Conservation (phyloP, 2,329 filamentous ascomycete species). For the Pseudopyrenochaeta lycopersici region DNA sequence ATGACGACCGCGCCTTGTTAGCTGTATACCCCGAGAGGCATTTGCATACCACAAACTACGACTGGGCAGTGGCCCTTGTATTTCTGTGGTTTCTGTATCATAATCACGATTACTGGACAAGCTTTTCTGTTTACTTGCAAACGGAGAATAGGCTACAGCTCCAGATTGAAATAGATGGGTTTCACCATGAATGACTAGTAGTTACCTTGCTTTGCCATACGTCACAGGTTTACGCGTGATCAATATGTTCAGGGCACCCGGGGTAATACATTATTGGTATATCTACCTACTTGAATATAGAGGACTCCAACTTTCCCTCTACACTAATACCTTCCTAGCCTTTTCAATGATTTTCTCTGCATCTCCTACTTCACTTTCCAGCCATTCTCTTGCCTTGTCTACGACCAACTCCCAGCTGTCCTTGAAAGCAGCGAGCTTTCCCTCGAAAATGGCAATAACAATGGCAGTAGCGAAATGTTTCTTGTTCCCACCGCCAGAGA, state of each 20-base stretch:
- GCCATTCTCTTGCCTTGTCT: conserved; percentile 64
- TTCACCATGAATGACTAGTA: too few species aligned
- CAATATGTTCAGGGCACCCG: too few species aligned
- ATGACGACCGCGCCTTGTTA: not conserved
- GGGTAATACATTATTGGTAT: too few species aligned
- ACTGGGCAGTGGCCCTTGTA: not conserved
- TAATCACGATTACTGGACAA: not conserved
- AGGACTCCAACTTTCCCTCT: not conserved
- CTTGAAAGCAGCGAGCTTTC: conserved; percentile 53
- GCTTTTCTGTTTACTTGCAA: not conserved
- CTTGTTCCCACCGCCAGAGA: conserved; percentile 13
- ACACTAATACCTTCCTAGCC: not conserved
- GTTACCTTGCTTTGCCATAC: too few species aligned
- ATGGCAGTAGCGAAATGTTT: conserved; percentile 49
- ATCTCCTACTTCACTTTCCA: conserved; percentile 13
- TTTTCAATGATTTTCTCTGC: conserved; percentile 5
- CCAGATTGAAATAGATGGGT: too few species aligned
- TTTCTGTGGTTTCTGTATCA: not conserved
- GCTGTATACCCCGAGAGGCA: conserved; percentile 1
- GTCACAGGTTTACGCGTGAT: too few species aligned
- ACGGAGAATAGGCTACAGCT: not conserved
- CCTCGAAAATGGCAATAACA: conserved; percentile 61
- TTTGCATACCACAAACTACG: not conserved
- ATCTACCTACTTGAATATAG: not conserved
- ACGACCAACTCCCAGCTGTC: conserved; percentile 72